Base-by-base conservation (phyloP, 495 filamentous ascomycete species). In the Xylaria longipes region DNA sequence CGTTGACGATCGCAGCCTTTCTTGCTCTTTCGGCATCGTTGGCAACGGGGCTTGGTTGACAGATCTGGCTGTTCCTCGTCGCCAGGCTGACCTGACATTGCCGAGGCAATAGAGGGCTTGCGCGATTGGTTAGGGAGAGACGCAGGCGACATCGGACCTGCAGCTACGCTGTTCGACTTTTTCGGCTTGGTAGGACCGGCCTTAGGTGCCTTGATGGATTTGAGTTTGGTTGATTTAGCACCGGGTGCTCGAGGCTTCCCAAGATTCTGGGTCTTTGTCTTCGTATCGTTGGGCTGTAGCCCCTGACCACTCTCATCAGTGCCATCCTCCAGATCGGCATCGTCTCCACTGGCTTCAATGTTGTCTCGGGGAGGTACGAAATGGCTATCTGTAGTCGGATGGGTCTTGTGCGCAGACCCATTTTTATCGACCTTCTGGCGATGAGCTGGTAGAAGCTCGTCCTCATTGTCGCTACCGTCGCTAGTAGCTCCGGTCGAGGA, bases 11-110 rank as follows among this genome's bases (percentile, higher is more conserved):
- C 97, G 78, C 96, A 99, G 7, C 96, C 96, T 82, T 99, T 99
- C 87, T 99, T 99, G 80, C 95, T 98, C 88, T 98, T 98, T 72
- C 96, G 91, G 85, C 96, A 99, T 57, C 96, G 93, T 79, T 98
- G 96, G 86, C 96, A 99, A 73, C 96, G 95, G 37, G 96, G 96
- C 82, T 98, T 97, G 46, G 92, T 93, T 1, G 93, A 97, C 25
- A 97, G 84, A 73, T 97, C 94, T 61, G 97, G 93, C 54, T 97
- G 93, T 71, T 97, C 96, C 5, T 89, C 89, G 58, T 89, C 92
- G 61, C 94, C 89, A 14, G 74, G 71, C 72, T 88, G 87, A 72
- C 90, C 89, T 67, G 92, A 91, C 6, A 89, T 87, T 31, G 90
- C 88, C 14, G 94, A 95, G 11, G 89, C 89, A 41, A 92, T 89